Base-by-base conservation (phyloP, 2,329 filamentous ascomycete species). In the Ophiocordyceps robertsii region DNA sequence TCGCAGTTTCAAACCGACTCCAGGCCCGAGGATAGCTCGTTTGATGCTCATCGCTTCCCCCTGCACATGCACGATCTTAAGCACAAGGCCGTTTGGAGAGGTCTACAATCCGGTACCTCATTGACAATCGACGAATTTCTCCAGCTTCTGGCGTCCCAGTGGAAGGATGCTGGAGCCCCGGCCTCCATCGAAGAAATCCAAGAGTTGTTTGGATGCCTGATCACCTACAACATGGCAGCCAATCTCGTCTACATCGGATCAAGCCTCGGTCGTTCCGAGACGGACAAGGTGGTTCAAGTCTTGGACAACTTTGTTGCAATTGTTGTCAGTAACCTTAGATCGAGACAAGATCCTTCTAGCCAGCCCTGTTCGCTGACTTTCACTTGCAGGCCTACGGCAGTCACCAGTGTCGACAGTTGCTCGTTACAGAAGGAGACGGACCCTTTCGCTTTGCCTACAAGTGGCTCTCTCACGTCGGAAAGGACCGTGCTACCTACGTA, bases 161-260 rank as follows among this genome's bases (percentile, higher is more conserved):
- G 38, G 41, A 37, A 24, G 13, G 17, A 38, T 27, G 16, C 13
- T 14, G 35, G 38, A 16, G 40, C 40, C 5, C 38, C 44, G 8
- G 17, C 19, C 3, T 29, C 32, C 29, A 27, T 39, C 2, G 24
- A 35, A 2, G 49, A 45, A 2, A 42, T 59, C 24, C 37, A 48
- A 7, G 42, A 40, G 8, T 39, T 52, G 2, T 41, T 43, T 1
- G 39, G 44, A 0, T 60, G 57, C 37, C 27, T 47, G 9, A 42
- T 60, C 6, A 53, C 58, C 0, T 24, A 55, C 44, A 60, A 60
- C n/a, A 36, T 58, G 16, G 45, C 29, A 16, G 49, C 49, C 1
- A 50, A 52, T 10, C 19, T 55, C 10, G 9, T 61, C 3, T 62
- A 62, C 13, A 47, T 62, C 10, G 58, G 53, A 3, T 53, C 53